These are phyloP conservation scores for Quercus glauca DNA, from an alignment of 306 rosid genomes.

Conservation along the genomic window DNA sequence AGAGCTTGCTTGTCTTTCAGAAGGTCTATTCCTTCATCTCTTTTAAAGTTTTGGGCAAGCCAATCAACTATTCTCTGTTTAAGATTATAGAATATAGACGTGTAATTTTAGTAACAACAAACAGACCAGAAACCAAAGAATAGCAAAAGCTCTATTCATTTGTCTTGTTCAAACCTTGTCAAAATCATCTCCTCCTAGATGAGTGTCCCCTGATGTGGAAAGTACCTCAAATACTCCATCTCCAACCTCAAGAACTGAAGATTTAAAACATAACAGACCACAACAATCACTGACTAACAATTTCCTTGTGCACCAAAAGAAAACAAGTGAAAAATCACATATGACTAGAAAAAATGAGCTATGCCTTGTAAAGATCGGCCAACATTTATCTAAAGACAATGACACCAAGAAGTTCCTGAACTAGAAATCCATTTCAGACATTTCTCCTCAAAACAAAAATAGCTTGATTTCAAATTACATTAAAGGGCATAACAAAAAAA, in stretches of 20 bases:
- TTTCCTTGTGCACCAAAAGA: no score
- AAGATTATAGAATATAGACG: not conserved
- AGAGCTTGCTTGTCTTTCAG: constrained; percentile 96
- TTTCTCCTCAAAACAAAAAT: no score
- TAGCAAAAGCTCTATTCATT: not conserved
- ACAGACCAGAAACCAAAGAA: not conserved
- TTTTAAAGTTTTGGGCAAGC: constrained; percentile 71
- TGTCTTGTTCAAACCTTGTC: constrained; percentile 62
- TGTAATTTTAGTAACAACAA: not conserved
- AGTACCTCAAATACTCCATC: constrained; percentile 98
- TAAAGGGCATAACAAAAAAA: no score
- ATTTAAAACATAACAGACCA: not conserved
- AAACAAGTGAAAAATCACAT: no score
- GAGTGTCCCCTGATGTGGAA: constrained; percentile 95
- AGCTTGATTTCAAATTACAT: no score
- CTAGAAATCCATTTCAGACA: no score
- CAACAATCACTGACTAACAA: not conserved
- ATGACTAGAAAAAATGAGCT: no score
- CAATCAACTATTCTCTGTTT: constrained; percentile 88
- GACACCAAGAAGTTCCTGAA: no score
- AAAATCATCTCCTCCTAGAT: constrained; percentile 97
- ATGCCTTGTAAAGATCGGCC: no score
- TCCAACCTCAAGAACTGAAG: constrained; percentile 90
- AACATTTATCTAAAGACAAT: no score
- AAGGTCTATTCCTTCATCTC: constrained; percentile 83